Evolutionary conservation across 2,329 filamentous ascomycete genomes (phyloP).

Genomic region (Scedosporium aurantiacum): DNA sequence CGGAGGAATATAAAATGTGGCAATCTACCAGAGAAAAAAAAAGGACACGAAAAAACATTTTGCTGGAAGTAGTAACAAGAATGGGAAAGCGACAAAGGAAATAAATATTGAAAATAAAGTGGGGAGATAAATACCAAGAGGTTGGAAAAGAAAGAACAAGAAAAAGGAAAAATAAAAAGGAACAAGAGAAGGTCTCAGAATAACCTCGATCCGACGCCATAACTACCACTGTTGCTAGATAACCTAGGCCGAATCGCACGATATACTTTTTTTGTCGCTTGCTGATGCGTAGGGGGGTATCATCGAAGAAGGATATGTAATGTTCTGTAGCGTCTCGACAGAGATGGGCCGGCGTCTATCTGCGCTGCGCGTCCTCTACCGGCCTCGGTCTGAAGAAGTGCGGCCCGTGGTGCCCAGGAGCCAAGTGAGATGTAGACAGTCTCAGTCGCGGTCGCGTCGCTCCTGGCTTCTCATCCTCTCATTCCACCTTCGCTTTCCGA

Average conservation of each 20-base stretch:
- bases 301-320: neutral
- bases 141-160: neutral
- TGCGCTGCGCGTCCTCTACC: too few relatives aligned
- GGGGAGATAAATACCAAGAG: neutral
- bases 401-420: too few relatives aligned
- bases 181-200: neutral
- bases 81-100: neutral
- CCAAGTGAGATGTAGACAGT: neutral
- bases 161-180: too few relatives aligned
- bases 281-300: neutral
- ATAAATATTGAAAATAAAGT: neutral
- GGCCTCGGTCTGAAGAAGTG: too few relatives aligned
- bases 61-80: neutral
- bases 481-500: constrained; percentile 69
- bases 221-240: neutral
- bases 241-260: neutral
- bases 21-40: neutral
- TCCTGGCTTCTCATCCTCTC: constrained; percentile 37
- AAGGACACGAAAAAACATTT: neutral
- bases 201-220: too few relatives aligned
- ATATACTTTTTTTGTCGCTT: neutral
- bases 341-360: too few relatives aligned
- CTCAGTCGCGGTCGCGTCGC: constrained; percentile 15
- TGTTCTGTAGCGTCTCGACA: neutral
- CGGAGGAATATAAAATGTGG: too few relatives aligned